Evolutionary conservation across 2,329 filamentous ascomycete genomes (phyloP), one percentile per base, ranked within the genome.

Genomic region (Sclerotinia subarctica): DNA sequence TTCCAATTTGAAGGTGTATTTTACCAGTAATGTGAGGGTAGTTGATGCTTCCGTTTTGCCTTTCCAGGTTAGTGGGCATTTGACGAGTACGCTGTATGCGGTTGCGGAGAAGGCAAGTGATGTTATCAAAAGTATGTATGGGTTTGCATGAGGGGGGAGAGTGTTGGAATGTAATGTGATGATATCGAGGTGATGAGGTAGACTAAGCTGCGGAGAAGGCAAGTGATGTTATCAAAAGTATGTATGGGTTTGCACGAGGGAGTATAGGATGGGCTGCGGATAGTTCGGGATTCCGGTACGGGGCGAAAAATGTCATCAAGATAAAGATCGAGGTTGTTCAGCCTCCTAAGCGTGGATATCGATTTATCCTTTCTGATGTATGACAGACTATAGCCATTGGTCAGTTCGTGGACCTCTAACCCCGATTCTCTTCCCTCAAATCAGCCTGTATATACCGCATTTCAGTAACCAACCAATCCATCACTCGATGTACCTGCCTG

Each of bases 31-130:
- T 38, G 66, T 73, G 42, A 68, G 70, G 42, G 72, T 73, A 2
- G 69, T 70, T 17, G 72, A 73, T 72, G 72, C 72, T 4, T 72
- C 70, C 32, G 53, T 73, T 38, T 66, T 68, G 42, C 70, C 72
- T 10, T 60, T 70, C 42, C 52, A 68, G 32, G 56, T 68, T 5
- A 64, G 72, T n/a, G 71, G 69, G 11, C 71, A 73, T 68, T 64
- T 73, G 47, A 56, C 64, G 38, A 71, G 66, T 53, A 67, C 69
- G 17, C 68, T 72, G 11, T 73, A 73, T 65, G 72, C 71, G 5
- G 35, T 72, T 47, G 71, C 72, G 24, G 72, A 73, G 57, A 73
- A 60, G 60, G 72, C 65, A 17, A 67, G 66, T 8, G 71, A 73
- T 64, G 62, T 72, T 49, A 67, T 72, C 15, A 68, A 64, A 54